Base-by-base conservation (phyloP, 805 yeast species). In the Saturnispora ahearnii region DNA sequence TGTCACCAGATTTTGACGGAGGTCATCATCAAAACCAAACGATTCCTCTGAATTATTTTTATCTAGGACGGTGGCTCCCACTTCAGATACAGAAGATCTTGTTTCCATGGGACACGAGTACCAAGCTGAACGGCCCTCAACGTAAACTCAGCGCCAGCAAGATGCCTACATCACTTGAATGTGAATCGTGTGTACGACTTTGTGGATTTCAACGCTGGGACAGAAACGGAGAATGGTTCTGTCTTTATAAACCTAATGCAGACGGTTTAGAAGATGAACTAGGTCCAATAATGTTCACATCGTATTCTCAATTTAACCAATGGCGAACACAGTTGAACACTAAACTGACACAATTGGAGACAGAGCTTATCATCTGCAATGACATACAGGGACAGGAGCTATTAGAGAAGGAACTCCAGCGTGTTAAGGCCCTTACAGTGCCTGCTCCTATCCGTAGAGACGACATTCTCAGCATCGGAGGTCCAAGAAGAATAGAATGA, bases 1-100 rank as follows among this genome's bases (percentile, higher is more conserved):
- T 62, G 29, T 58, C 67, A 3, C 55, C 68, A 5, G 63, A 60
- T 49, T 57, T 62, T 31, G 69, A 65, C 34, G 51, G 57, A 8
- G 66, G 62, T 29, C 67, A 63, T 53, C 68, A 65, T 34, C 60
- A 62, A 32, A 59, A 57, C 44, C 54, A 54, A 38, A 57, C 57
- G 10, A 59, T 59, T 13, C 61, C 57, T 36, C 37, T 62, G 54
- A 62, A 61, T 48, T 66, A 65, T 50, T 65, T 62, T 44, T 65
- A 64, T 45, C 53, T 65, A 4, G 65, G 63, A 2, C 51, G 69
- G 53, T 65, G 69, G 69, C 52, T 65, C n/a, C 69, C 69, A 1
- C 51, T 45, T 33, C 52, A 54, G 7, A 54, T 65, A 7, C 57
- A 61, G 30, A 45, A 50, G 2, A 21, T 58, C 6, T 33, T 64